Base-by-base conservation (phyloP, 192 early-diverging fungal species). In the Haplosporangium gracile region DNA sequence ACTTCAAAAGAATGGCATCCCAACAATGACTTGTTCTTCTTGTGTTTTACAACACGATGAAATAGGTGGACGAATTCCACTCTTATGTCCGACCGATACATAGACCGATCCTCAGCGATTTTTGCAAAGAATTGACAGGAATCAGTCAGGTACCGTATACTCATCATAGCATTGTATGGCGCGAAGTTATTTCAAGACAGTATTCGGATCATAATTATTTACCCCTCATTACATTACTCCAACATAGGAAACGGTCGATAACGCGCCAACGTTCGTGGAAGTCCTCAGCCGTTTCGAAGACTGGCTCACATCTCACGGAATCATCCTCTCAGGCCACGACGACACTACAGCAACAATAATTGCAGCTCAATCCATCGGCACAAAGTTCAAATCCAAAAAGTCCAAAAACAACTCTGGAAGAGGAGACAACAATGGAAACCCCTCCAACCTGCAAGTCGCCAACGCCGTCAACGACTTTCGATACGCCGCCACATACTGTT, bases 101-200 rank as follows among this genome's bases (percentile, higher is more conserved):
- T 29, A 90, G 94, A 73, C 96, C 97, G 0, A 89, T 49, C n/a
- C 82, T 97, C 57, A 88, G 92, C 40, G 90, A 94, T 3, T 97
- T 96, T 84, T 97, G 97, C 80, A 93, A 75, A n/a, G 34, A 85
- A 22, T 80, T 97, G 43, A 97, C 97, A 22, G 97, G 97, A 9
- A 97, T 97, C 82, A 82, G 88, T 15, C 96, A 97, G 82, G 95
- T 94, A 45, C 11, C 43, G 13, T 45, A 85, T 36, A 43, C 16
- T 36, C 7, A 2, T 36, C 47, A 72, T 70, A 38, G 8, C 10
- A 68, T 20, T 51, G 16, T 20, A 51, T 4, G 18, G 49, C 49
- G 20, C 49, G 0, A 20, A 16, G 43, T 15, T 51, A 20, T 20
- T 22, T 51, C 49, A 20, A 51, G 18, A 22, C 15, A 5, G 49